Percentiles rank a stretch among this genome's conserved stretches.
Evolutionary conservation across 2,329 filamentous ascomycete species (phyloP).

Genomic region (Fusarium sp.): DNA sequence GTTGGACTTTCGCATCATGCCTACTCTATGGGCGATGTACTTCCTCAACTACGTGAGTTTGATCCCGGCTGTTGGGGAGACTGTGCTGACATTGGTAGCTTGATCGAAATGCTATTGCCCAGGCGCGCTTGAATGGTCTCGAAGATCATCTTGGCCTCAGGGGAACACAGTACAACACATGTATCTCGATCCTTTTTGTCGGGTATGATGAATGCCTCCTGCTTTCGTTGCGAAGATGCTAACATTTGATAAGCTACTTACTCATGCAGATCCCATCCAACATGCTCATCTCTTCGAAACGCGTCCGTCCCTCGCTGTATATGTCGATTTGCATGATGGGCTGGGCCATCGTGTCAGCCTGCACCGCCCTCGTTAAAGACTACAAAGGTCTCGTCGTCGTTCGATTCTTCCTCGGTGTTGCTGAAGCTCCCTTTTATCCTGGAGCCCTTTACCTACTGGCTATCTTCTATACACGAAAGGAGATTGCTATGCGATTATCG

Average conservation of each 20-base stretch:
- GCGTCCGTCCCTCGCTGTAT: constrained; percentile 54
- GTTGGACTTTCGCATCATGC: constrained; percentile 50
- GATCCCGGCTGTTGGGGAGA: rapidly evolving
- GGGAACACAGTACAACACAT: constrained; percentile 47
- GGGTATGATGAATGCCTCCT: constrained; percentile 42
- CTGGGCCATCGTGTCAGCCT: constrained; percentile 52
- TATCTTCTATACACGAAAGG: constrained; percentile 51
- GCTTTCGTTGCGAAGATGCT: neutral
- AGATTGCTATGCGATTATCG: constrained; percentile 45
- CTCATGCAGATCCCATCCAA: constrained; percentile 50
- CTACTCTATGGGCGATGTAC: constrained; percentile 49
- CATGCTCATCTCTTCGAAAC: constrained; percentile 47
- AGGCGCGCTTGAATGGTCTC: constrained; percentile 62
- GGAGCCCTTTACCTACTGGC: constrained; percentile 51
- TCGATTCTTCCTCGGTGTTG: constrained; percentile 55
- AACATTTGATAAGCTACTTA: constrained; percentile 18
- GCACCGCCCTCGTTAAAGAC: constrained; percentile 54
- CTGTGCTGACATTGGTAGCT: constrained; percentile 36
- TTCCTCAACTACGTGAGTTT: constrained; percentile 48
- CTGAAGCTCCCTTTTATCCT: constrained; percentile 64
- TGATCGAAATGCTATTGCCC: constrained; percentile 65
- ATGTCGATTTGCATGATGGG: constrained; percentile 49
- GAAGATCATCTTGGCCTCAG: constrained; percentile 59
- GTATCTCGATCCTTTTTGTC: constrained; percentile 48
- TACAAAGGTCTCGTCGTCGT: constrained; percentile 44